Base-by-base conservation (phyloP, 2,329 filamentous ascomycete genomes). In the Cercospora sp. region DNA sequence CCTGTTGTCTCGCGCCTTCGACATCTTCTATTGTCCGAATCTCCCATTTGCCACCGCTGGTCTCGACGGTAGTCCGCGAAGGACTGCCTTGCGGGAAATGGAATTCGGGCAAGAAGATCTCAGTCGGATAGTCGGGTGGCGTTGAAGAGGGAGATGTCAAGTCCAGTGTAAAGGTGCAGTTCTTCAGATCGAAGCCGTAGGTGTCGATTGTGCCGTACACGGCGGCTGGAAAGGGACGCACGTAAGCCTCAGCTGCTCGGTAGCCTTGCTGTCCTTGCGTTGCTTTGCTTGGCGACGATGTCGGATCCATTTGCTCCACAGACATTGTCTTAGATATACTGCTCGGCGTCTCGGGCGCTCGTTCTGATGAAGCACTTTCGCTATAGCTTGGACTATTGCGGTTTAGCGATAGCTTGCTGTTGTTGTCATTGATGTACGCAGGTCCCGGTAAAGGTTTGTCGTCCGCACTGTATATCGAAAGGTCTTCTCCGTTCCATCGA, bases 401-500 rank as follows among this genome's bases (percentile, higher is more conserved):
- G 78, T 81, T 78, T 59, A 86, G 77, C 58, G 82, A 87, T 3
- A 83, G 78, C 0, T 84, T 83, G 1, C 87, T 86, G 58, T 80
- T 82, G 63, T 69, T 66, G 49, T 63, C 62, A 86, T 85, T 45
- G 24, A 64, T 67, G 7, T 65, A 90, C 78, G 75, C 73, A n/a
- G 80, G 77, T 59, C 78, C 75, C 21, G 82, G 84, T 1, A 89
- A 79, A 60, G 85, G 81, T 34, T 88, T 89, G 79, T 99, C 96
- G 77, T 99, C 94, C 5, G 88, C 74, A 0, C 93, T 97, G 77
- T 89, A 91, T 65, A 99, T 95, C 5, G 94, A 97, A 37, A 99
- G 81, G 78, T 99, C 95, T 79, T 99, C 95, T 58, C 95, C 95
- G 73, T 99, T 99, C 95, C 95, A 99, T 72, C 93, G 89, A 75